Evolutionary conservation across 495 filamentous ascomycete genomes (phyloP), one percentile per base, ranked within the genome.

Genomic region (Letharia lupina): DNA sequence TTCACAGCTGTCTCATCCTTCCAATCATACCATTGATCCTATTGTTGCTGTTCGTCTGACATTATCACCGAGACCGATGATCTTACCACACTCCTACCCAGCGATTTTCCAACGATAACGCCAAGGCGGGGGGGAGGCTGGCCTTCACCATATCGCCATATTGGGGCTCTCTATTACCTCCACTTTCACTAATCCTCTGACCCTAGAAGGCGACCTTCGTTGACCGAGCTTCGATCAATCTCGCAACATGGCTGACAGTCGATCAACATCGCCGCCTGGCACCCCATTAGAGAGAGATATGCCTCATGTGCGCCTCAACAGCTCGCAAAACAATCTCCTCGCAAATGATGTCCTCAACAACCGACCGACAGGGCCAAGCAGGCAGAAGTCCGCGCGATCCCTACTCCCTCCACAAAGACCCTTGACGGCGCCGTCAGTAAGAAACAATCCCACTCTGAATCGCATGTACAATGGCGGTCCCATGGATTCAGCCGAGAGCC

Each of bases 281-380:
- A 44, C 58, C 41, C 62, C 70, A n/a, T 70, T 69, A 52, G 69
- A 67, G 44, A 69, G 71, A 48, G 69, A 67, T 58, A 69, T 76
- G 70, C 82, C 83, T 66, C 85, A 86, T 65, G 82, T 87, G 57
- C 79, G 81, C 58, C 78, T 88, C 41, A 87, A 87, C 66, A 86
- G 83, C 18, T 84, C 79, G 18, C 77, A 75, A 50, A 78, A 84
- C 63, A 78, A 86, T 68, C 77, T 83, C 10, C 77, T 83, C 60
- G 61, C 70, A 13, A 77, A 79, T 58, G 70, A 63, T 48, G 75
- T 63, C 66, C 74, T 60, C 15, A 68, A 65, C 69, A 61, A 71
- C 69, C 68, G 64, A 75, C 70, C 71, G 33, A 74, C 71, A 69
- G 79, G 69, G 62, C 75, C 48, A 68, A 71, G 54, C 60, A 44